Evolutionary conservation across 495 filamentous ascomycete genomes (phyloP).

Genomic region (Podospora comata): DNA sequence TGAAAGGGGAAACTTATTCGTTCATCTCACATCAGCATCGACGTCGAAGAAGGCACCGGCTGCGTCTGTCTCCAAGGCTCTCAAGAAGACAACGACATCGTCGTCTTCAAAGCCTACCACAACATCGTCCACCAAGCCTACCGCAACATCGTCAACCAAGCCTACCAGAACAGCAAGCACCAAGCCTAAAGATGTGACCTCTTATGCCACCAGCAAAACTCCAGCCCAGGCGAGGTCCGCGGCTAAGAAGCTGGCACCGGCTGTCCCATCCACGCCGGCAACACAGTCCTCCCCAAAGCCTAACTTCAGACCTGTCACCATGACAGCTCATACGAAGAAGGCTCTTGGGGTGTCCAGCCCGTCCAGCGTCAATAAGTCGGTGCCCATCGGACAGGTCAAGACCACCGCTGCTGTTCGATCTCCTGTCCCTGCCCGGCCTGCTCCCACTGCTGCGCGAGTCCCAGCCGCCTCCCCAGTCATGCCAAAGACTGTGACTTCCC

Average conservation of each 20-base stretch:
- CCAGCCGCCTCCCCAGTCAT: background rate
- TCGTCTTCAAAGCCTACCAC: background rate
- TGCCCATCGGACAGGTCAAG: background rate
- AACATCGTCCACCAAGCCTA: background rate
- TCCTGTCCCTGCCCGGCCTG: background rate
- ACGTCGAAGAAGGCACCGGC: background rate
- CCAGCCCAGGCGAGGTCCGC: constrained; percentile 3
- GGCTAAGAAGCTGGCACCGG: constrained; percentile 14
- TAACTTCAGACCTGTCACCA: constrained; percentile 21
- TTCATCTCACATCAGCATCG: background rate
- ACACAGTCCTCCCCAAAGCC: constrained; percentile 4
- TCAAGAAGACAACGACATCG: background rate
- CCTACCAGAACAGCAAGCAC: background rate
- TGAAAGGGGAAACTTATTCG: background rate
- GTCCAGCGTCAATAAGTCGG: background rate
- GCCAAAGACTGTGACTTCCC: background rate
- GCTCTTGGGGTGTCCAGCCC: constrained; percentile 17
- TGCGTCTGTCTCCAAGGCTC: background rate
- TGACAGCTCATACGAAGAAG: constrained; percentile 24
- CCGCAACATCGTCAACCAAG: constrained; percentile 9
- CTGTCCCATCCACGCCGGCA: constrained; percentile 11
- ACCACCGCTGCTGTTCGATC: background rate
- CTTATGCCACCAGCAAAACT: constrained; percentile 16
- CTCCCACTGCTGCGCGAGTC: background rate
- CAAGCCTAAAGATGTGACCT: constrained; percentile 6